Percentiles rank a stretch among this genome's conserved stretches.
phyloP scores from a whole-genome alignment of 257 asterid genomes.

The Anisodus acutangulus region DNA sequence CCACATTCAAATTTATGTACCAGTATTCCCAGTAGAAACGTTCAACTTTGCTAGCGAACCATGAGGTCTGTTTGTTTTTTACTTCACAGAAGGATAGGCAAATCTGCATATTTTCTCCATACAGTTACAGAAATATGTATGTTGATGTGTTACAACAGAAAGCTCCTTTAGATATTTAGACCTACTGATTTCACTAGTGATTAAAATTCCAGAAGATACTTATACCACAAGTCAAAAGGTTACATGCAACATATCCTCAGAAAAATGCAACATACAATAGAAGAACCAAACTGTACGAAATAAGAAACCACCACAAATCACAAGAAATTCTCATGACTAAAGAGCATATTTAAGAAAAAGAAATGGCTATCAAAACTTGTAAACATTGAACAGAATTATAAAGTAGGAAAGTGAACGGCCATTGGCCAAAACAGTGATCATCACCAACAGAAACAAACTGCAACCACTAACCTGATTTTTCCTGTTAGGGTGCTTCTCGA shows the following conservation, averaged over 20 bases:
- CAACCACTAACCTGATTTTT: slow-evolving; percentile 76
- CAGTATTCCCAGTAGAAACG: slow-evolving; percentile 96
- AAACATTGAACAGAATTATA: slow-evolving; percentile 10
- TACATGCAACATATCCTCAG: slow-evolving; percentile 22
- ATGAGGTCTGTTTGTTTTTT: slow-evolving; percentile 86
- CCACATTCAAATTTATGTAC: slow-evolving; percentile 85
- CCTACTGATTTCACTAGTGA: slow-evolving; percentile 6
- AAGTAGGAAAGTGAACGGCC: neutral
- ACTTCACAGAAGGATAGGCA: slow-evolving; percentile 88
- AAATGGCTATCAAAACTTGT: neutral
- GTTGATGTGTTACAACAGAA: slow-evolving; percentile 17
- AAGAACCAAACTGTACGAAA: neutral
- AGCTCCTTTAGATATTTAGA: slow-evolving; percentile 4
- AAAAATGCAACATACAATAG: neutral
- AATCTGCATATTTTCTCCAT: slow-evolving; percentile 58
- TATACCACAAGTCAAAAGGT: neutral
- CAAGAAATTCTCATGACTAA: neutral
- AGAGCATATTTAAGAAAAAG: slow-evolving; percentile 19
- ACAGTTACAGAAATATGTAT: slow-evolving; percentile 15
- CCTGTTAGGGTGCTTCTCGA: slow-evolving; percentile 96
- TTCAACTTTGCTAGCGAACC: slow-evolving; percentile 96
- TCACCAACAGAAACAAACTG: slow-evolving; percentile 26
- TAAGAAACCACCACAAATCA: neutral
- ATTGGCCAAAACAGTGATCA: slow-evolving; percentile 4
- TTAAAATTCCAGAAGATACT: slow-evolving; percentile 9